Percentiles rank a stretch among this genome's conserved stretches.
Conservation (phyloP, 139 green algal species). For the Tetraselmis chui region DNA sequence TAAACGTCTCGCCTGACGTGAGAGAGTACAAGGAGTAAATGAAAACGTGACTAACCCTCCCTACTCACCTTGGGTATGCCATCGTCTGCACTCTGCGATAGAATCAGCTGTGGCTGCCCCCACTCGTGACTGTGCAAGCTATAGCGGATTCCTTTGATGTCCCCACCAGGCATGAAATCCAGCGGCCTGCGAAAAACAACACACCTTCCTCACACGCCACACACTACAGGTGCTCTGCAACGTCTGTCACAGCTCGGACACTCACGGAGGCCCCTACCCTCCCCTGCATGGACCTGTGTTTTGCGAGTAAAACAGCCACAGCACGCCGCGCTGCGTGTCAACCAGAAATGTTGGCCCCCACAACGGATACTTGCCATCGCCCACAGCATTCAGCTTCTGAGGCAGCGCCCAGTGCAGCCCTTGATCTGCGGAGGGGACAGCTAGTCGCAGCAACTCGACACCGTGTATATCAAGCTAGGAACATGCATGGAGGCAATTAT, state of each 20-base stretch:
- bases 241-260: background rate
- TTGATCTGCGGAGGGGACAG: background rate
- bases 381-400: background rate
- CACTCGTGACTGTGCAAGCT: background rate
- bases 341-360: background rate
- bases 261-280: background rate
- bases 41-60: too few relatives aligned
- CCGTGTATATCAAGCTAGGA: background rate
- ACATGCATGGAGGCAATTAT: background rate
- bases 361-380: background rate
- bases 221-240: background rate
- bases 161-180: background rate
- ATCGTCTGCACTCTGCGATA: background rate
- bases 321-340: background rate
- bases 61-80: background rate
- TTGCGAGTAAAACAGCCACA: background rate
- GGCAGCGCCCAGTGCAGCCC: background rate
- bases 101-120: background rate
- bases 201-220: background rate
- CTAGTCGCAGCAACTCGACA: background rate
- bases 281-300: background rate
- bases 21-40: too few relatives aligned
- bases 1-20: too few relatives aligned
- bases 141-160: background rate
- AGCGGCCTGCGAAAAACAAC: background rate